Evolutionary conservation across 345 rosid species (phyloP), one percentile per base, ranked within the genome.

Genomic region (sweet orange (Citrus sinensis)): DNA sequence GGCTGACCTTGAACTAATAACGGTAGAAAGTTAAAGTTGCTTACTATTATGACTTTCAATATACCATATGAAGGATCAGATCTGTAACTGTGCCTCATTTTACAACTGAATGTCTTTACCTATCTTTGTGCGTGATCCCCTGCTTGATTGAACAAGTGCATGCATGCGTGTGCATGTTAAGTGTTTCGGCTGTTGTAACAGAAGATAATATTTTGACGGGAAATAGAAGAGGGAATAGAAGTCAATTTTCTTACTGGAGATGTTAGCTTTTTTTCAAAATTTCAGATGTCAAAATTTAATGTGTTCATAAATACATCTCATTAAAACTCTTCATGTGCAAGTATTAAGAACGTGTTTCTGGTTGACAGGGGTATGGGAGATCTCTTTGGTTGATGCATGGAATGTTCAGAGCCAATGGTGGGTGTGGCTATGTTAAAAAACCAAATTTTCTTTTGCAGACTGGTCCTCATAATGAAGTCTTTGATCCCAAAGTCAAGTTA

Each of bases 361-460:
- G 46, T 77, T 78, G 70, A 68, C 82, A 95, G 98, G 98, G 98
- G 63, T 40, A 86, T 74, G 98, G 97, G 79, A 88, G 95, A 86
- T 92, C 94, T 76, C 83, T 95, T 34, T 90, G 98, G 97, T 65
- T 89, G 87, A 93, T 95, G 98, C 98, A 92, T 22, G 98, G 98
- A 74, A 93, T 95, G 98, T 94, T 90, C 84, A 90, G 81, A 86
- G 95, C 91, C 60, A 94, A 94, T 70, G 98, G 98, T 64, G 95
- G 98, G 76, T 93, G 98, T 76, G 98, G 98, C 19, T 94, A 88
- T 81, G 83, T 94, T 65, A 93, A 93, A 85, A 94, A 93, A 80
- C 98, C 98, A 3, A 89, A 88, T 72, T 82, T 94, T 79, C 84
- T 94, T 3, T 61, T 93, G 76, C 81, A 80, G n/a, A 25, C 90